phyloP scores from a whole-genome alignment of 345 rosid species.

The Citrus cavaleriei region DNA sequence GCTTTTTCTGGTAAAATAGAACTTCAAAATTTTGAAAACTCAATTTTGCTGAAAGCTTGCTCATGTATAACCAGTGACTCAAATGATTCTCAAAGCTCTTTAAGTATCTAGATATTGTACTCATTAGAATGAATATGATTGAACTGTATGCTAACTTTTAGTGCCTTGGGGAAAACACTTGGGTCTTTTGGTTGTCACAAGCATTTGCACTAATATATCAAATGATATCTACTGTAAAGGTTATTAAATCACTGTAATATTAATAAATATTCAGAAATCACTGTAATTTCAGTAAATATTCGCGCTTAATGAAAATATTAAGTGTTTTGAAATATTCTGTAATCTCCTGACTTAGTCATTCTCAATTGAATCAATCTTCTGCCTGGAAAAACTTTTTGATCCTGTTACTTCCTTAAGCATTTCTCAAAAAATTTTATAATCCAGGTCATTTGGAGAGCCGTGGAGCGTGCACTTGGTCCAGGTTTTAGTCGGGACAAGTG shows the following conservation, averaged over 20 bases:
- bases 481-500: constrained; percentile 76
- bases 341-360: neutral
- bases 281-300: too few species aligned
- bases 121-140: neutral
- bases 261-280: neutral
- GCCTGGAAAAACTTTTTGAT: neutral
- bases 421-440: neutral
- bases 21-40: neutral
- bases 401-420: neutral
- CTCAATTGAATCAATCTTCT: neutral
- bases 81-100: neutral
- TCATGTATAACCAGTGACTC: neutral
- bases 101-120: neutral
- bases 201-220: neutral
- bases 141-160: neutral
- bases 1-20: neutral
- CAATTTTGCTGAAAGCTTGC: neutral
- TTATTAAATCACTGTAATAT: neutral
- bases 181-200: neutral
- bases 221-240: neutral
- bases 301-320: too few species aligned
- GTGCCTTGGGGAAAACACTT: neutral
- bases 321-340: neutral
- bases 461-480: constrained; percentile 74
- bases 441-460: constrained; percentile 91